Conservation (phyloP, 768 basidiomycete species). For the Lactarius quietus region DNA sequence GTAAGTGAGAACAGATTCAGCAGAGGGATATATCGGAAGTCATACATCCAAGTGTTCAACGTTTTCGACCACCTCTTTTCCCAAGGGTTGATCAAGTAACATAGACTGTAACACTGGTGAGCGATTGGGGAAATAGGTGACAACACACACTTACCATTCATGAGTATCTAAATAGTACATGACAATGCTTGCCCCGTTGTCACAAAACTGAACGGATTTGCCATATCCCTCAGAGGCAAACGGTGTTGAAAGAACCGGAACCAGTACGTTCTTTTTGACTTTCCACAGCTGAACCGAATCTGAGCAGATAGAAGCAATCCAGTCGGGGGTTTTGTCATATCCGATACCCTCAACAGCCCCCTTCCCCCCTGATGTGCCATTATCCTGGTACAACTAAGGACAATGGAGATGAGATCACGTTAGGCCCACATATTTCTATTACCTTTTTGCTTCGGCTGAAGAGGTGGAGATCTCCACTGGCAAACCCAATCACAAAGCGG, state of each 20-base stretch:
- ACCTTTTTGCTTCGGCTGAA: not conserved
- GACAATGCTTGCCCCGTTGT: slow-evolving; percentile 3
- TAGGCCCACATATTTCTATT: not conserved
- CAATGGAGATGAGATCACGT: no score
- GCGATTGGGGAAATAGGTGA: not conserved
- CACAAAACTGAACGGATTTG: not conserved
- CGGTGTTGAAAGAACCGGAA: not conserved
- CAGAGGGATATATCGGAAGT: not conserved
- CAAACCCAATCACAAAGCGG: slow-evolving; percentile 5
- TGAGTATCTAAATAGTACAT: not conserved
- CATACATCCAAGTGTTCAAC: slow-evolving; percentile 4
- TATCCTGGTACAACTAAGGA: no score
- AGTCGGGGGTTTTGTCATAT: not conserved
- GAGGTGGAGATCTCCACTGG: slow-evolving; percentile 3
- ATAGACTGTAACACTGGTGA: not conserved
- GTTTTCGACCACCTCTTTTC: slow-evolving; percentile 9
- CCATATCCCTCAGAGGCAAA: not conserved
- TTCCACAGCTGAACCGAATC: not conserved
- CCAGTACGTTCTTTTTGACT: not conserved
- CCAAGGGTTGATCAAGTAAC: slow-evolving; percentile 9
- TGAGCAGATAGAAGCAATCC: not conserved
- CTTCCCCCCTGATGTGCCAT: no score
- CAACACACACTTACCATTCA: no score
- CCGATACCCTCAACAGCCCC: no score
- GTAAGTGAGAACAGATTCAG: not conserved